Percentiles rank a stretch among this genome's conserved stretches.
These are phyloP conservation scores for Capsicum chinense DNA, from an alignment of 257 asterid genomes.

Conservation along the genomic window DNA sequence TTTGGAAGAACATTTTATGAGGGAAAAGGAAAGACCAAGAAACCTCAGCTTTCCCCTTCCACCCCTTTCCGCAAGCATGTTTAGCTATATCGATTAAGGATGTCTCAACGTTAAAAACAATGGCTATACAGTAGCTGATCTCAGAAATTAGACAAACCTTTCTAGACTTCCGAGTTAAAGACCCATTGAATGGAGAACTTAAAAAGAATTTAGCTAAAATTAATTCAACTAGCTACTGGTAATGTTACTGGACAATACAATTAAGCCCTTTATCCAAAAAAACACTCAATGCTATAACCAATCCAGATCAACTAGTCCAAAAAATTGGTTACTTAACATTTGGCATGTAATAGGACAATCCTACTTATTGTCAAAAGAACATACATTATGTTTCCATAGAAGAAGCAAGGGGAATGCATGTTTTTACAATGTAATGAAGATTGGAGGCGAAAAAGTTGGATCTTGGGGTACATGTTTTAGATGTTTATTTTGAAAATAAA, in stretches of 20 bases:
- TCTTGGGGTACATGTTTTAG: neutral
- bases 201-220: too few relatives aligned
- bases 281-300: too few relatives aligned
- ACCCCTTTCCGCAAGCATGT: neutral
- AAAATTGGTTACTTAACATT: too few relatives aligned
- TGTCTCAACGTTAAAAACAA: neutral
- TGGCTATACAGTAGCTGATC: slow-evolving; percentile 20
- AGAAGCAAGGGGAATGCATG: slow-evolving; percentile 1
- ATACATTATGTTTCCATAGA: neutral
- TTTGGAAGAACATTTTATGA: neutral
- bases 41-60: slow-evolving; percentile 22
- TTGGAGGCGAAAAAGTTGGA: neutral
- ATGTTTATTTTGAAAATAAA: neutral
- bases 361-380: neutral
- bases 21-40: neutral
- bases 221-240: neutral
- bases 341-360: neutral
- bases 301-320: too few relatives aligned
- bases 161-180: too few relatives aligned
- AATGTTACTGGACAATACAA: neutral
- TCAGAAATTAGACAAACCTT: neutral
- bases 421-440: neutral
- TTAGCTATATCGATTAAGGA: neutral
- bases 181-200: too few relatives aligned
- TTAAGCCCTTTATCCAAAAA: neutral